These are phyloP conservation scores for Meripilus lineatus DNA, from an alignment of 1,284 basidiomycete species.

Conservation along the genomic window DNA sequence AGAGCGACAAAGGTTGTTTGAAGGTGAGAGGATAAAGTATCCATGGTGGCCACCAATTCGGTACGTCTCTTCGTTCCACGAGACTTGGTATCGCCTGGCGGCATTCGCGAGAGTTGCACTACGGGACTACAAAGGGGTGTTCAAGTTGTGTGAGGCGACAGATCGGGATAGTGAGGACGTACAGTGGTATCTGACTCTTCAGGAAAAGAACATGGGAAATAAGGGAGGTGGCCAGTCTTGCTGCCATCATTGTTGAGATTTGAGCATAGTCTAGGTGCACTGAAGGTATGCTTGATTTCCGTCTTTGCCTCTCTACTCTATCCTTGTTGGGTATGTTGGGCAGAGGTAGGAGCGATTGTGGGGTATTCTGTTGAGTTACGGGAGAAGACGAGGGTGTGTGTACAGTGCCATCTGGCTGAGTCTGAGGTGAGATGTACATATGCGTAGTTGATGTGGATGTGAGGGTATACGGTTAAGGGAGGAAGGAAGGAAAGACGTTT, in stretches of 20 bases:
- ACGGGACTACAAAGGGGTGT: slow-evolving; percentile 44
- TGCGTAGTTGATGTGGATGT: too few relatives aligned
- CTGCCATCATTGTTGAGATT: slow-evolving; percentile 54
- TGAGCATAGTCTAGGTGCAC: slow-evolving; percentile 45
- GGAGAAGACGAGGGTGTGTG: too few relatives aligned
- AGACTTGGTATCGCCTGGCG: slow-evolving; percentile 31
- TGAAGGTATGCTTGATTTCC: slow-evolving; percentile 28
- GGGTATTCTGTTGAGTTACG: too few relatives aligned
- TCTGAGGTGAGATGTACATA: too few relatives aligned
- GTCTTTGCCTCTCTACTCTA: too few relatives aligned
- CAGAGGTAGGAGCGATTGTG: too few relatives aligned
- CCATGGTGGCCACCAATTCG: slow-evolving; percentile 58
- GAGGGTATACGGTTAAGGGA: too few relatives aligned
- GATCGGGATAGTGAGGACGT: slow-evolving; percentile 25
- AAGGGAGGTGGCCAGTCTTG: slow-evolving; percentile 52
- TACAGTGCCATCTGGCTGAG: too few relatives aligned
- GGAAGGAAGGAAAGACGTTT: too few relatives aligned
- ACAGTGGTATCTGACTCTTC: slow-evolving; percentile 76
- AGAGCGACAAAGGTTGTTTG: slow-evolving; percentile 67
- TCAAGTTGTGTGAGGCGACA: background rate
- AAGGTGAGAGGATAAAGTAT: slow-evolving; percentile 67
- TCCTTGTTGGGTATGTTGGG: too few relatives aligned
- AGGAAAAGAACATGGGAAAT: slow-evolving; percentile 67
- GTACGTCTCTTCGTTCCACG: slow-evolving; percentile 51
- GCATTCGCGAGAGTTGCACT: slow-evolving; percentile 51